Conservation (phyloP, 139 green algal genomes). For the Auxenochlorella pyrenoidosa region DNA sequence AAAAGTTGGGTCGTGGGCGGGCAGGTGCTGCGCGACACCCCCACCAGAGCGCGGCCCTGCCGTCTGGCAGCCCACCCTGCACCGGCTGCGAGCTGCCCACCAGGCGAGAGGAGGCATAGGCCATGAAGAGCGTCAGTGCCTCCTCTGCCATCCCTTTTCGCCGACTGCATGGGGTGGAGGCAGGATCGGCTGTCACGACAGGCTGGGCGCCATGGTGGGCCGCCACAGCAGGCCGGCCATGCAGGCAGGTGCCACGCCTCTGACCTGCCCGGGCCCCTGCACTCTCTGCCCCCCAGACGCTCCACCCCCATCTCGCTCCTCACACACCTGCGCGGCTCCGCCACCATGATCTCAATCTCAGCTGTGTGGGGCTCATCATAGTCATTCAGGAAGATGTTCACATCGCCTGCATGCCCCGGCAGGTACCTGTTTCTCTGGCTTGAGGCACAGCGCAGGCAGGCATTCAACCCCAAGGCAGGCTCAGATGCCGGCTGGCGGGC, state of each 20-base stretch:
- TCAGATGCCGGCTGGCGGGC: too few species aligned
- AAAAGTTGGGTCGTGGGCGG: too few species aligned
- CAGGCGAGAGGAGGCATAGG: conserved; percentile 56
- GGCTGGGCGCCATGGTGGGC: too few species aligned
- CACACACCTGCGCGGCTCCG: conserved; percentile 51
- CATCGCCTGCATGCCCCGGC: conserved; percentile 44
- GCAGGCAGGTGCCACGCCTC: too few species aligned
- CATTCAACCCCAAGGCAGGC: not conserved
- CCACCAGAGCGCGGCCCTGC: too few species aligned
- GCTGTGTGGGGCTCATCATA: conserved; percentile 42
- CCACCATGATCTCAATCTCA: conserved; percentile 82
- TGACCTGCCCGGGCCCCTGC: not conserved
- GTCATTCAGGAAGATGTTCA: conserved; percentile 73
- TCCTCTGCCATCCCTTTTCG: conserved; percentile 70
- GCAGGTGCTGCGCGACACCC: too few species aligned
- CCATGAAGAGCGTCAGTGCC: conserved; percentile 81
- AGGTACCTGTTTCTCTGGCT: not conserved
- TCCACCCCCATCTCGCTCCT: not conserved
- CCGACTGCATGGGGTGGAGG: conserved; percentile 32
- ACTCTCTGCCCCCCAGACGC: too few species aligned
- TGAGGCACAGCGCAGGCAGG: not conserved
- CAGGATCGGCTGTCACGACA: not conserved
- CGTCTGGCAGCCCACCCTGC: too few species aligned
- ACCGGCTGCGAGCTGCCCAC: not conserved
- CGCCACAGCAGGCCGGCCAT: not conserved